phyloP scores from a whole-genome alignment of 164 flowering plant genomes.

The Piper longum region DNA sequence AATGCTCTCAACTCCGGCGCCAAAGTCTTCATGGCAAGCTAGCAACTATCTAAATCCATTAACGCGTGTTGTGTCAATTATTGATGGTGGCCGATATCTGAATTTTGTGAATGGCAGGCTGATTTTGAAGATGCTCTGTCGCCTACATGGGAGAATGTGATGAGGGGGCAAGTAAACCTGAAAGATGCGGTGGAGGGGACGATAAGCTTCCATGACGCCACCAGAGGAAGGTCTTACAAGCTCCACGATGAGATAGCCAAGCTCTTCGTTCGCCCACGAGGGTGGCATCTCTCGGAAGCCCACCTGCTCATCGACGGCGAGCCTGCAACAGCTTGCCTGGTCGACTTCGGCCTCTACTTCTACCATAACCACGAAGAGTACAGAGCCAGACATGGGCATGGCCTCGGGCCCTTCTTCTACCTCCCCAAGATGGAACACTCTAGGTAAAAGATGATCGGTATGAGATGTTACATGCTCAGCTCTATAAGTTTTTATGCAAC shows the following conservation, averaged over 20 bases:
- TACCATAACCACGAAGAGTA: slow-evolving; percentile 59
- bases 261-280: slow-evolving; percentile 87
- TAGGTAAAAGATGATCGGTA: slow-evolving; percentile 24
- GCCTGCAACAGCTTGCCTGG: slow-evolving; percentile 77
- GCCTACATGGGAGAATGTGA: slow-evolving; percentile 86
- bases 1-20: slow-evolving; percentile 94
- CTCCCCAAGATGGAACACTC: slow-evolving; percentile 94
- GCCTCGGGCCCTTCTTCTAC: slow-evolving; percentile 90
- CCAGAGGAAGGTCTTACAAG: slow-evolving; percentile 67
- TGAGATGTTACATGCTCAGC: not conserved
- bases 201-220: slow-evolving; percentile 62
- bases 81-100: not conserved
- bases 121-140: slow-evolving; percentile 89
- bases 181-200: slow-evolving; percentile 82
- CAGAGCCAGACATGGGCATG: slow-evolving; percentile 54
- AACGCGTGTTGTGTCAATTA: not conserved
- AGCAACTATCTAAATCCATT: not conserved
- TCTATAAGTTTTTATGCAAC: not conserved
- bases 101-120: slow-evolving; percentile 29
- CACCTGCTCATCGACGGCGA: slow-evolving; percentile 77
- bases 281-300: slow-evolving; percentile 91
- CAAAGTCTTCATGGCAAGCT: slow-evolving; percentile 72
- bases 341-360: slow-evolving; percentile 87
- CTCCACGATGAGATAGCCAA: slow-evolving; percentile 69
- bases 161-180: slow-evolving; percentile 35